Evolutionary conservation across 169 alveolate genomes (phyloP).

Genomic region (Plasmodium relictum): DNA sequence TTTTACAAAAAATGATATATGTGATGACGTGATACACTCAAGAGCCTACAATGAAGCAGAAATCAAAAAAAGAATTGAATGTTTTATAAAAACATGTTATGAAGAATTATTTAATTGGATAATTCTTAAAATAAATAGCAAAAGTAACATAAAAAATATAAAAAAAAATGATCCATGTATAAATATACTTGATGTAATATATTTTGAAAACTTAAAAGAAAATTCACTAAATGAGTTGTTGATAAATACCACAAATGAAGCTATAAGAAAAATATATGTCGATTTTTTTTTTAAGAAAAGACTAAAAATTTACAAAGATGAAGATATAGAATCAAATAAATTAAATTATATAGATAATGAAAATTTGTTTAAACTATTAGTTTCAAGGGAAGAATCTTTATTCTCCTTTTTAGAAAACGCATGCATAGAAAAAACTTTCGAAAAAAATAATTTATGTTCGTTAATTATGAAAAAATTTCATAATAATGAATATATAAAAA

Average conservation of each 20-base stretch:
- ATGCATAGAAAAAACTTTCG: slow-evolving; percentile 14
- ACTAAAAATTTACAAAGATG: slow-evolving; percentile 3
- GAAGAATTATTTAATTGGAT: slow-evolving; percentile 65
- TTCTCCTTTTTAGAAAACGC: slow-evolving; percentile 38
- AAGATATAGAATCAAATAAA: slow-evolving; percentile 22
- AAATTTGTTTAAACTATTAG: slow-evolving; percentile 12
- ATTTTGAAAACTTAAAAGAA: slow-evolving; percentile 27
- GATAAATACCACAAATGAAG: slow-evolving; percentile 45
- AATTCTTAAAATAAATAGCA: slow-evolving; percentile 13
- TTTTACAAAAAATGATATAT: slow-evolving; percentile 15
- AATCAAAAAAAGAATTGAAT: slow-evolving; percentile 27
- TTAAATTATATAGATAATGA: slow-evolving; percentile 15
- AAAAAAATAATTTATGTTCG: slow-evolving; percentile 10
- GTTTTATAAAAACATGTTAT: slow-evolving; percentile 41
- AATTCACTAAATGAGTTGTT: slow-evolving; percentile 34
- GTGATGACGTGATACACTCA: slow-evolving; percentile 24
- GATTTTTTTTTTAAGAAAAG: slow-evolving; percentile 24
- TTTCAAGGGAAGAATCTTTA: slow-evolving; percentile 28
- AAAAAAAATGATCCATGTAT: slow-evolving; percentile 10
- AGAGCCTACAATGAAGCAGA: slow-evolving; percentile 37
- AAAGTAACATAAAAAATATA: background rate
- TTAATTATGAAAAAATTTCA: slow-evolving; percentile 4
- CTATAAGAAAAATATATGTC: slow-evolving; percentile 10
- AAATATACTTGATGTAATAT: slow-evolving; percentile 28
- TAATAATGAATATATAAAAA: slow-evolving; percentile 17